A percentile compares a stretch with the other conserved stretches of the same genome.
These are phyloP conservation scores for Drechslerella stenobrocha DNA, from an alignment of 2,329 filamentous ascomycete species.

Conservation along the genomic window DNA sequence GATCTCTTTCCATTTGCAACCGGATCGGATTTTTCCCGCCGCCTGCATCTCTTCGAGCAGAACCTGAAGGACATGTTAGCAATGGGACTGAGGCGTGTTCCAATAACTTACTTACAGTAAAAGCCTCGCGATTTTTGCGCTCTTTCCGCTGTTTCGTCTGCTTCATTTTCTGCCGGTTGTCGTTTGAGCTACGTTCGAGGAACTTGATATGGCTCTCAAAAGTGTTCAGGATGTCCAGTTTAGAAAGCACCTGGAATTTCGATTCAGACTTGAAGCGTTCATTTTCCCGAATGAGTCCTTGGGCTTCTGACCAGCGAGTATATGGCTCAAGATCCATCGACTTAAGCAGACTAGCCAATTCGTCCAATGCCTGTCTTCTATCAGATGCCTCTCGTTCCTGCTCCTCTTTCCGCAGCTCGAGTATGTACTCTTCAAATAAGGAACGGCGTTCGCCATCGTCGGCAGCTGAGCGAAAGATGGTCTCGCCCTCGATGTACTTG, in stretches of 20 bases:
- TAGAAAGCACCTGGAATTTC: slow-evolving; percentile 81
- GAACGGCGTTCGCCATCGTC: slow-evolving; percentile 84
- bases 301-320: slow-evolving; percentile 90
- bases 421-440: slow-evolving; percentile 90
- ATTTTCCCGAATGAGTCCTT: slow-evolving; percentile 76
- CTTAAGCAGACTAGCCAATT: slow-evolving; percentile 75
- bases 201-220: slow-evolving; percentile 96
- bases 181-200: slow-evolving; percentile 87
- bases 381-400: slow-evolving; percentile 72
- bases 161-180: slow-evolving; percentile 84
- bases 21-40: slow-evolving; percentile 81
- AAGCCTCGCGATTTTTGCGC: slow-evolving; percentile 82
- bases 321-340: slow-evolving; percentile 85
- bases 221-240: slow-evolving; percentile 84
- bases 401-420: slow-evolving; percentile 78
- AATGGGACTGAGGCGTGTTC: not conserved
- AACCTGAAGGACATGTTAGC: slow-evolving; percentile 53
- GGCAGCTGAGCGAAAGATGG: slow-evolving; percentile 87
- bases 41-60: slow-evolving; percentile 74
- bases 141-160: slow-evolving; percentile 77
- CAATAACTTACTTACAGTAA: slow-evolving; percentile 58
- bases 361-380: slow-evolving; percentile 80
- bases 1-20: slow-evolving; percentile 85
- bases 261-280: slow-evolving; percentile 76
- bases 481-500: slow-evolving; percentile 91